Base-by-base conservation (phyloP, 768 basidiomycete genomes). In the Goffeauzyma gilvescens region DNA sequence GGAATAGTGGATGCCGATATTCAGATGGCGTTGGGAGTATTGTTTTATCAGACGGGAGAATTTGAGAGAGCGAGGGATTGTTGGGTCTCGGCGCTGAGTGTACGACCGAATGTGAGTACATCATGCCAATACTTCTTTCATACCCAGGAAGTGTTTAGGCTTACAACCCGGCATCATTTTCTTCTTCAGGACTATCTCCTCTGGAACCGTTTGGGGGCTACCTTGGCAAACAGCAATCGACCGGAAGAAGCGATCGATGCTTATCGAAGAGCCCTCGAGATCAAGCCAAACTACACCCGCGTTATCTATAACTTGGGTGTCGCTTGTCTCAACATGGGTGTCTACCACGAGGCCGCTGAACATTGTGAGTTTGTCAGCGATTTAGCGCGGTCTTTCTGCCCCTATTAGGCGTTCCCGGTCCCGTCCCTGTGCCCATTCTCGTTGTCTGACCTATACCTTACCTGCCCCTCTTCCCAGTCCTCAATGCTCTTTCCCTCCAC, bases 241-340 rank as follows among this genome's bases (percentile, higher is more conserved):
- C 86, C 93, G 0, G 93, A 96, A 62, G 85, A 89, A 60, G 89
- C 90, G 13, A 67, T 69, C 45, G 57, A 63, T 38, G 67, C 68
- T 12, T 93, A 98, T 60, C 72, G 81, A 46, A 77, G 87, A 60
- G 93, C 93, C 0, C 70, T 98, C 20, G 78, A 76, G 55, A 67
- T 95, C 35, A 75, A 86, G 28, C 93, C 93, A 21, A 89, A 86
- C 0, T 98, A 93, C 61, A 96, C 93, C 1, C 77, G 93, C 9
- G 93, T 89, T 8, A 83, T 95, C 18, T 95, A 90, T 59, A 98
- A 98, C 55, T 83, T 98, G 26, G 93, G 89, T 32, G 93, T 98
- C 21, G 87, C 89, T 17, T 98, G 87, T 57, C 65, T 98, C 48
- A 98, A 98, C 60, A 90, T 96, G 39, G 89, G 87, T 7, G 85